Evolutionary conservation across 805 yeast species (phyloP).

Genomic region (Helenozyma rhizophorensis): DNA sequence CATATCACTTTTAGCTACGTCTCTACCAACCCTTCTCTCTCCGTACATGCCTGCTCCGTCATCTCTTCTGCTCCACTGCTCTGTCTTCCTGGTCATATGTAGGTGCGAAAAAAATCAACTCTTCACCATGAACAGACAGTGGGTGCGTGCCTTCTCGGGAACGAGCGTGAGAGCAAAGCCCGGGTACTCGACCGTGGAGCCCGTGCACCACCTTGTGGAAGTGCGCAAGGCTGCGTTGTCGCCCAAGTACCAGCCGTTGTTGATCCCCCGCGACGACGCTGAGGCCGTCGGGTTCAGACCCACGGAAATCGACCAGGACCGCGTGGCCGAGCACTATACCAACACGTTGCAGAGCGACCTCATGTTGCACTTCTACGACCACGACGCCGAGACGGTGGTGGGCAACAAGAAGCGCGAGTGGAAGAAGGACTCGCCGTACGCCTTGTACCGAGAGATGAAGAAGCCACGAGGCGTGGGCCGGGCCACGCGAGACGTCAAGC

Average conservation of each 20-base stretch:
- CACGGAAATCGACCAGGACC: slow-evolving; percentile 66
- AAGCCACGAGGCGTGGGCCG: slow-evolving; percentile 74
- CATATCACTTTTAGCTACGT: too few species aligned
- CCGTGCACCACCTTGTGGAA: slow-evolving; percentile 86
- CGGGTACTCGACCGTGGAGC: slow-evolving; percentile 68
- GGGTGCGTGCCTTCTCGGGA: slow-evolving; percentile 30
- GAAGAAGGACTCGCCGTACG: slow-evolving; percentile 87
- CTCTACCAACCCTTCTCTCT: too few species aligned
- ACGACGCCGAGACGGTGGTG: slow-evolving; percentile 46
- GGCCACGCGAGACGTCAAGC: slow-evolving; percentile 69
- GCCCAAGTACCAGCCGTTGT: slow-evolving; percentile 66
- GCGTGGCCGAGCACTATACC: slow-evolving; percentile 71
- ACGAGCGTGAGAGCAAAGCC: slow-evolving; percentile 46
- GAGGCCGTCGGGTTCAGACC: slow-evolving; percentile 79
- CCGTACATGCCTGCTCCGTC: too few species aligned
- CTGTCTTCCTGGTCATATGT: too few species aligned
- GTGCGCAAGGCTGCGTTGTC: slow-evolving; percentile 71
- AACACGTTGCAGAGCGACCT: slow-evolving; percentile 75
- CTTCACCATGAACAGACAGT: slow-evolving; percentile 18
- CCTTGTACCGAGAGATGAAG: slow-evolving; percentile 71
- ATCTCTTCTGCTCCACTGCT: too few species aligned
- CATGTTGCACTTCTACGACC: slow-evolving; percentile 71
- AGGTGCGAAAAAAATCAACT: slow-evolving; percentile 7
- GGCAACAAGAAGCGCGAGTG: slow-evolving; percentile 80
- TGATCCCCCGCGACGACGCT: slow-evolving; percentile 67